Percentiles rank a stretch among this genome's conserved stretches.
phyloP scores from a whole-genome alignment of 2,329 filamentous ascomycete species.

The Cercospora canescens region DNA sequence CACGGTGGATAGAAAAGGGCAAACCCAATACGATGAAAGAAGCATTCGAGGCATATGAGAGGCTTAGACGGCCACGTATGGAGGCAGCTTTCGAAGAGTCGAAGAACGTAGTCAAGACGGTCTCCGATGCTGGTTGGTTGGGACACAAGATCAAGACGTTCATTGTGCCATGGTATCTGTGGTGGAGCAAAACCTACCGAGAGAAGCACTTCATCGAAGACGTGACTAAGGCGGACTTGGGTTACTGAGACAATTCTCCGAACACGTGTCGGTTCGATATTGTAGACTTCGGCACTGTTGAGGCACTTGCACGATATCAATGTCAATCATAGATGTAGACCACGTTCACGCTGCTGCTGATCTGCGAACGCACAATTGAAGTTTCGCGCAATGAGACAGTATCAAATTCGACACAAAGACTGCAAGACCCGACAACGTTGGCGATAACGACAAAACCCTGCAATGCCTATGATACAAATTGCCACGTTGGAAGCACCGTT shows the following conservation, averaged over 20 bases:
- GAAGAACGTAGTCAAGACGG: constrained; percentile 47
- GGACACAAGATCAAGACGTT: constrained; percentile 48
- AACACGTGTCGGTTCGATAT: background rate
- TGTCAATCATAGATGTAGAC: background rate
- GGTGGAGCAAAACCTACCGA: constrained; percentile 43
- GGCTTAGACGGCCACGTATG: constrained; percentile 46
- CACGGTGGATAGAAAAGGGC: constrained; percentile 44
- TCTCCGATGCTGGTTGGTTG: constrained; percentile 47
- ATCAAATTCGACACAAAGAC: no score
- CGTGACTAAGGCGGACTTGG: constrained; percentile 43
- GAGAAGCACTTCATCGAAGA: constrained; percentile 50
- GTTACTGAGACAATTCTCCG: constrained; percentile 31
- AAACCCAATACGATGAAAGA: constrained; percentile 41
- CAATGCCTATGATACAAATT: background rate
- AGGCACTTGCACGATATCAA: background rate
- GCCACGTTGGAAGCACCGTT: background rate
- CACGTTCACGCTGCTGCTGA: background rate
- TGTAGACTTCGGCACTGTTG: background rate
- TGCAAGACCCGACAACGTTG: background rate
- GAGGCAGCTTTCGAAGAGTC: constrained; percentile 49
- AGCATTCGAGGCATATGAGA: constrained; percentile 51
- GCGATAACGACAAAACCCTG: background rate
- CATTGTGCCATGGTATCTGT: constrained; percentile 50
- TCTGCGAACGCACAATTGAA: background rate
- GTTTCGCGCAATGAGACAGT: background rate